Evolutionary conservation across 495 filamentous ascomycete species (phyloP).

Genomic region (Schizothecium vesticola): DNA sequence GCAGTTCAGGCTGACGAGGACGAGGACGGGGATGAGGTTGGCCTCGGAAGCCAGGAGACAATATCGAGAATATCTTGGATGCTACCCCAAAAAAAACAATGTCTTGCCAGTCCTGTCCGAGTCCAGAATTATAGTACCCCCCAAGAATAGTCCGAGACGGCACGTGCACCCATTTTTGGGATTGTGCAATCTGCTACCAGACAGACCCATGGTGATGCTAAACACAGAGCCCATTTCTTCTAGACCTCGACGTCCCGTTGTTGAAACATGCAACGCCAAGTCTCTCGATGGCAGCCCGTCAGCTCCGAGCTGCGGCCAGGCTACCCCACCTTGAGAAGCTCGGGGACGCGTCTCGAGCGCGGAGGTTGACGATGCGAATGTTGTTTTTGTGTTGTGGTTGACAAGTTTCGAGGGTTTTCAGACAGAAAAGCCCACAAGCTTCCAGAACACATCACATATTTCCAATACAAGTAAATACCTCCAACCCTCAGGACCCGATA

Average conservation of each 20-base stretch:
- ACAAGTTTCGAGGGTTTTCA: neutral
- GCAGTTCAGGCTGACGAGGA: neutral
- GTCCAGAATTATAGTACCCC: neutral
- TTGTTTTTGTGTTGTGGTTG: neutral
- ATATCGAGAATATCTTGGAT: neutral
- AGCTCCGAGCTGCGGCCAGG: neutral
- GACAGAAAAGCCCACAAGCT: neutral
- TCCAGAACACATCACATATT: neutral
- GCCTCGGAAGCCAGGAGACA: neutral
- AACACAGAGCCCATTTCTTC: neutral
- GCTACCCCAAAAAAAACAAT: neutral
- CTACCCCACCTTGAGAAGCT: neutral
- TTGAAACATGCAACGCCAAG: neutral
- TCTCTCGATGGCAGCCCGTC: neutral
- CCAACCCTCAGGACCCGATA: neutral
- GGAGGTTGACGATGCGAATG: neutral
- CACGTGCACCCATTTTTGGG: constrained; percentile 2
- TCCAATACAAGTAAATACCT: neutral
- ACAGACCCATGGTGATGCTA: neutral
- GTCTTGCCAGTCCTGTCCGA: neutral
- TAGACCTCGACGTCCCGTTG: neutral
- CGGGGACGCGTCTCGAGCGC: neutral
- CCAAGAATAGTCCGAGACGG: constrained; percentile 1
- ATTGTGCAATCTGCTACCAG: neutral
- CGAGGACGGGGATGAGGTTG: neutral